Percentiles rank a stretch among this genome's conserved stretches.
phyloP scores from a whole-genome alignment of 2,329 filamentous ascomycete genomes.

The Lachnellula occidentalis region DNA sequence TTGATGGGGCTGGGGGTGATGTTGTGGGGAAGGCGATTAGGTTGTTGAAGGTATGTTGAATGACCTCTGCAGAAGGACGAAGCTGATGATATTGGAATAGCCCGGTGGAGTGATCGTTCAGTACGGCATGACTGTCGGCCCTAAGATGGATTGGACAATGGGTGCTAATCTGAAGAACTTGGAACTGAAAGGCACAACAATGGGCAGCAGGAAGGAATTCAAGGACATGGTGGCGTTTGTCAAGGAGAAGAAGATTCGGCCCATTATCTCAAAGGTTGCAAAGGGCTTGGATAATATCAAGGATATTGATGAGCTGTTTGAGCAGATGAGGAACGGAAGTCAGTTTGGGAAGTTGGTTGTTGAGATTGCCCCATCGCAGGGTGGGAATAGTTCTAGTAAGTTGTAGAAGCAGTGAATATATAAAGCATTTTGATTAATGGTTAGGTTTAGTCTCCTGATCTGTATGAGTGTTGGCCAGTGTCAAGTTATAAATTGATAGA shows the following conservation, averaged over 20 bases:
- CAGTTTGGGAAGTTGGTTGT: conserved; percentile 95
- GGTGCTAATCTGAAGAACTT: conserved; percentile 79
- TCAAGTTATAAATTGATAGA: not conserved
- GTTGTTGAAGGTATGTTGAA: conserved; percentile 56
- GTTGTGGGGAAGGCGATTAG: conserved; percentile 63
- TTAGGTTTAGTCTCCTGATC: not conserved
- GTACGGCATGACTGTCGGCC: conserved; percentile 87
- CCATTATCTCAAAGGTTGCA: conserved; percentile 70
- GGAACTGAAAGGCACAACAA: conserved; percentile 79
- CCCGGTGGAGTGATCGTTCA: conserved; percentile 74
- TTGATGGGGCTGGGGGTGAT: conserved; percentile 88
- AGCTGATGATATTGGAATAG: conserved; percentile 28
- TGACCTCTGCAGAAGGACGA: not conserved
- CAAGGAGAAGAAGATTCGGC: conserved; percentile 62
- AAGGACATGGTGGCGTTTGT: conserved; percentile 87
- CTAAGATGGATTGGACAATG: conserved; percentile 86
- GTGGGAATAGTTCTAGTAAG: not conserved
- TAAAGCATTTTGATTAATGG: not conserved
- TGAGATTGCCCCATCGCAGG: conserved; percentile 43
- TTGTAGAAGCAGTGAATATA: not conserved
- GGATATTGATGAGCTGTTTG: conserved; percentile 78
- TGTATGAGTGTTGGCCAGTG: not conserved
- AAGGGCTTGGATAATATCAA: conserved; percentile 69
- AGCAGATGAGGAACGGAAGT: conserved; percentile 76
- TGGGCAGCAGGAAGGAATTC: conserved; percentile 89